Evolutionary conservation across 2,329 filamentous ascomycete species (phyloP), one percentile per base, ranked within the genome.

Genomic region (Epichloe scottii): DNA sequence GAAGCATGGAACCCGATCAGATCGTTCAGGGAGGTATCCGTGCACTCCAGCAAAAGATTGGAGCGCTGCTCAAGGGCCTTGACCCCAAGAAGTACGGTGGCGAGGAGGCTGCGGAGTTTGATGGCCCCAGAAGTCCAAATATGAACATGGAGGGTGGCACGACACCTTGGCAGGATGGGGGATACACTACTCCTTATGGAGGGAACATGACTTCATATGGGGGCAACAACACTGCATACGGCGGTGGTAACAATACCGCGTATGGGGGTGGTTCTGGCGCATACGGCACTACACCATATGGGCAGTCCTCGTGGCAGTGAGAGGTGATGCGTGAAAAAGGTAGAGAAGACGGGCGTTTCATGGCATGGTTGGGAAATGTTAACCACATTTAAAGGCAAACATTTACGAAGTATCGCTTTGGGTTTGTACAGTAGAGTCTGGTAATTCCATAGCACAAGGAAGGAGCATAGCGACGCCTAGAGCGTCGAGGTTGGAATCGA

Each of bases 21-120:
- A 93, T 97, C 59, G 82, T 98, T 48, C 84, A 90, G 60, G 82
- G 89, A 60, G 90, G 89, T 35, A 95, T 98, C 66, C 82, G 85
- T 56, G 85, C 89, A 30, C 73, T 98, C 51, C 93, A 97, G 66
- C 80, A 85, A 58, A 98, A 98, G 71, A 79, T 98, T 37, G 93
- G 90, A 2, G 77, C 76, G 4, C 79, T 96, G 39, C 84, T 95
- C 54, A 75, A 75, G 60, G 68, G 74, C 2, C 66, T 73, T 50
- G 78, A 79, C 46, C 67, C 67, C 1, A 60, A 64, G 41, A 69
- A 69, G 57, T 70, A 70, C 45, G 76, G 78, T 48, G 75, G 73
- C 38, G 79, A 79, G 53, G 79, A 80, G 53, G 75, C 77, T 58
- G 75, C 75, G 56, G 79, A 76, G 55, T 79, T 79, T 57, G 78